A percentile compares a stretch with the other conserved stretches of the same genome.
phyloP scores from a whole-genome alignment of 768 basidiomycete genomes.

The Rhodotorula diobovata region DNA sequence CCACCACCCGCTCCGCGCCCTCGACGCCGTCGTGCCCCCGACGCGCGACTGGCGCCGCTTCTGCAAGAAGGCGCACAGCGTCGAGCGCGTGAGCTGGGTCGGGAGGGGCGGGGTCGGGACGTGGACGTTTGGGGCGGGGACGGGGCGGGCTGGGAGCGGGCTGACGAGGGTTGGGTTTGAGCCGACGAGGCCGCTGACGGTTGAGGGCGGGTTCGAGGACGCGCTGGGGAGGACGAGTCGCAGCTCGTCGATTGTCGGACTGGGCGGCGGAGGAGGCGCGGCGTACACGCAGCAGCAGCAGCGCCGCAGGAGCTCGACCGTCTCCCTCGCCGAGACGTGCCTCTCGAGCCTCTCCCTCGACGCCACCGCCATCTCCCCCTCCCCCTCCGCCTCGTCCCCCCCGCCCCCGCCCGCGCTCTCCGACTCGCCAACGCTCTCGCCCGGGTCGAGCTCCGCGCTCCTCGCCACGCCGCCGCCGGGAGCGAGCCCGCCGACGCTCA shows the following conservation, averaged over 20 bases:
- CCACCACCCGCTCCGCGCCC: background rate
- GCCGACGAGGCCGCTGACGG: constrained; percentile 14
- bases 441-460: no score
- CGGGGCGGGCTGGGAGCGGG: background rate
- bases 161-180: constrained; percentile 23
- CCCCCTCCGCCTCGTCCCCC: no score
- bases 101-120: constrained; percentile 25
- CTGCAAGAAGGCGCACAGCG: constrained; percentile 29
- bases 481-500: background rate
- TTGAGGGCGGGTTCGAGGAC: background rate
- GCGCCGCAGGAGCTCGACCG: background rate
- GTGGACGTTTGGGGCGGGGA: constrained; percentile 9
- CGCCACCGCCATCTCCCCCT: no score
- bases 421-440: background rate
- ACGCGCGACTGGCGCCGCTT: constrained; percentile 34
- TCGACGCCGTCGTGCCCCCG: constrained; percentile 16
- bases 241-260: no score
- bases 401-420: no score
- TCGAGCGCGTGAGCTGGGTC: constrained; percentile 15
- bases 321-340: background rate
- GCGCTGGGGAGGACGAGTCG: no score
- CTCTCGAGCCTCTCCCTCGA: background rate
- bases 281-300: no score
- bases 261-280: no score
- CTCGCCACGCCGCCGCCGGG: background rate